A percentile compares a stretch with the other conserved stretches of the same genome.
Conservation (phyloP, 1,284 basidiomycete genomes). For the Heterobasidion annosum region DNA sequence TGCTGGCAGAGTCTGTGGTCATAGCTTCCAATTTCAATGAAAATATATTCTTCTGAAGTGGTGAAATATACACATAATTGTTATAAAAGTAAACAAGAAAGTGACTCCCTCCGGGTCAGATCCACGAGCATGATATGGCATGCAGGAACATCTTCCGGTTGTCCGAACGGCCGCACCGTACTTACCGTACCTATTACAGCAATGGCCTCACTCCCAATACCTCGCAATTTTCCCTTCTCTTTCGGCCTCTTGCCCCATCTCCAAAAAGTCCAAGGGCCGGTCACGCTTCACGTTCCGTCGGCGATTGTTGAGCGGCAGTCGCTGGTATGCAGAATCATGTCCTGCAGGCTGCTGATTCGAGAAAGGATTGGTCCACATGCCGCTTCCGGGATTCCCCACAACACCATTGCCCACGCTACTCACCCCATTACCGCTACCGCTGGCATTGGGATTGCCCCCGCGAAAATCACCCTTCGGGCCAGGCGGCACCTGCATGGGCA, state of each 20-base stretch:
- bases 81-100: neutral
- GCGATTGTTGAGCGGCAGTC: conserved; percentile 70
- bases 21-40: neutral
- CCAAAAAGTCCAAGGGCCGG: conserved; percentile 73
- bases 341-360: conserved; percentile 52
- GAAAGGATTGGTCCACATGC: conserved; percentile 30
- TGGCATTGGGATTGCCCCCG: neutral
- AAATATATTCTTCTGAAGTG: neutral
- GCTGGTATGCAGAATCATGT: conserved; percentile 77
- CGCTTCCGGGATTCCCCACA: neutral
- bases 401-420: neutral
- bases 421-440: neutral
- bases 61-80: neutral
- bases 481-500: neutral
- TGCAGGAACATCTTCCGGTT: neutral
- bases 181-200: neutral
- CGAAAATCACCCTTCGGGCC: too few species aligned
- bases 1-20: neutral
- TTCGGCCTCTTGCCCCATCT: conserved; percentile 47
- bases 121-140: too few species aligned
- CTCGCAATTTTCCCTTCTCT: conserved; percentile 53
- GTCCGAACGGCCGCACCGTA: neutral
- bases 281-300: conserved; percentile 70
- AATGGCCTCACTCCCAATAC: conserved; percentile 58
- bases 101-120: neutral